Percentiles rank a stretch among this genome's conserved stretches.
Conservation (phyloP, 2,329 filamentous ascomycete genomes). For the Penicillium occitanis region DNA sequence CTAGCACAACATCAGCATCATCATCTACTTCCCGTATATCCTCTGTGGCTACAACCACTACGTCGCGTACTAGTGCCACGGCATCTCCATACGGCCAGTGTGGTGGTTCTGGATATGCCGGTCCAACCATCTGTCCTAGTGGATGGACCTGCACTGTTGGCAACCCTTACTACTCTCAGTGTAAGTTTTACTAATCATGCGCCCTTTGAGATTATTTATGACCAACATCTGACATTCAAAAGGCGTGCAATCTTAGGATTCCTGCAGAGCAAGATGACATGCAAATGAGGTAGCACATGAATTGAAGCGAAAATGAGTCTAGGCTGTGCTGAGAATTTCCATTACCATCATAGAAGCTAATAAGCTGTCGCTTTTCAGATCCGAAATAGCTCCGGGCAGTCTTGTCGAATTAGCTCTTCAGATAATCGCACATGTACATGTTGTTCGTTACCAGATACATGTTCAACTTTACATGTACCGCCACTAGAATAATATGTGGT, state of each 20-base stretch:
- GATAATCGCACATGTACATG: neutral
- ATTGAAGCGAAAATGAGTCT: neutral
- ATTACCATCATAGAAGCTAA: neutral
- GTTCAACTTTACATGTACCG: neutral
- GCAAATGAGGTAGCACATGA: neutral
- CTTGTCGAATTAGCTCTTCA: neutral
- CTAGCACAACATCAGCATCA: neutral
- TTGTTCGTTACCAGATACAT: neutral
- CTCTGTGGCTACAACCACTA: slow-evolving; percentile 13
- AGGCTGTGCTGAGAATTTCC: neutral
- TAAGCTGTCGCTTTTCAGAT: neutral
- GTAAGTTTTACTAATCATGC: slow-evolving; percentile 14
- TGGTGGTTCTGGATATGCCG: slow-evolving; percentile 25
- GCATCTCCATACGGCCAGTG: slow-evolving; percentile 26
- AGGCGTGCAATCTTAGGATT: slow-evolving; percentile 1
- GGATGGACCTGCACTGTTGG: slow-evolving; percentile 24
- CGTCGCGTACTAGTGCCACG: slow-evolving; percentile 20
- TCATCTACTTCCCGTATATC: slow-evolving; percentile 19
- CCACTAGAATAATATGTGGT: neutral
- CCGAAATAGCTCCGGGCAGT: neutral
- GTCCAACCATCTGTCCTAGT: slow-evolving; percentile 23
- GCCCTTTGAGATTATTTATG: neutral
- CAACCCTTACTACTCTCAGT: slow-evolving; percentile 25
- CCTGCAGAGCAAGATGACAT: neutral
- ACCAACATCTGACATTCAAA: neutral